A percentile compares a stretch with the other conserved stretches of the same genome.
These are phyloP conservation scores for Kentomonas sorsogonicus DNA, from an alignment of 208 protist genomes.

Conservation along the genomic window DNA sequence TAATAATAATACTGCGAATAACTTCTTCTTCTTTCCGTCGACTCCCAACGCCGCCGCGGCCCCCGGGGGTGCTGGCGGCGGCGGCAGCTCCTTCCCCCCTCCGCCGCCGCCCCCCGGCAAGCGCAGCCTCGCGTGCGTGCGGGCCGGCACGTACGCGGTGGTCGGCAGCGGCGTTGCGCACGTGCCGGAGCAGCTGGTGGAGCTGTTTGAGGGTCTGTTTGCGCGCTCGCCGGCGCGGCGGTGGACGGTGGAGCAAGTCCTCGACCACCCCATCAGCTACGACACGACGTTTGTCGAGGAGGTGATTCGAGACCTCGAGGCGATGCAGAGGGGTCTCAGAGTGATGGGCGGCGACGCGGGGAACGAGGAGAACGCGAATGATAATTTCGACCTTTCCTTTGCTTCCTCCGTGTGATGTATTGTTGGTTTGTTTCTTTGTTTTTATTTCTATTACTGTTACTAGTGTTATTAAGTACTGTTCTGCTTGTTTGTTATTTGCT, in stretches of 20 bases:
- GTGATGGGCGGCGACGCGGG: constrained; percentile 11
- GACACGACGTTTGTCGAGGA: constrained; percentile 69
- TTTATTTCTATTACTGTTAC: background rate
- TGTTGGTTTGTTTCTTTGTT: constrained; percentile 3
- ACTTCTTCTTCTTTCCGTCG: too few relatives aligned
- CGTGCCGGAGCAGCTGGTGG: constrained; percentile 56
- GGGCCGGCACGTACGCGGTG: too few relatives aligned
- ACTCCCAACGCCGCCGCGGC: too few relatives aligned
- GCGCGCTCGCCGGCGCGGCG: constrained; percentile 58
- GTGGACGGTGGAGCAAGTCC: constrained; percentile 61
- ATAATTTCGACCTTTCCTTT: constrained; percentile 18
- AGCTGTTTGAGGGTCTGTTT: constrained; percentile 66
- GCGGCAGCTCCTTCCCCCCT: too few relatives aligned
- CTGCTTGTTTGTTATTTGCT: constrained; percentile 1
- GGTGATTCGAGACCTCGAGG: constrained; percentile 43
- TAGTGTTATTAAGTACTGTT: background rate
- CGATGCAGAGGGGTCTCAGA: constrained; percentile 7
- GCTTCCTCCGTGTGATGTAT: constrained; percentile 4
- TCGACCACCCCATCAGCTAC: constrained; percentile 75
- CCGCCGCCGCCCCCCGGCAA: too few relatives aligned
- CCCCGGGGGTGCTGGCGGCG: too few relatives aligned
- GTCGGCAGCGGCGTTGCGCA: constrained; percentile 4
- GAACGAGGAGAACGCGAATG: constrained; percentile 9
- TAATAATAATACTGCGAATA: background rate
- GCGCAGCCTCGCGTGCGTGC: too few relatives aligned